Evolutionary conservation across 176 grass and related monocot genomes (phyloP), one percentile per base, ranked within the genome.

Genomic region (Oryza meridionalis): DNA sequence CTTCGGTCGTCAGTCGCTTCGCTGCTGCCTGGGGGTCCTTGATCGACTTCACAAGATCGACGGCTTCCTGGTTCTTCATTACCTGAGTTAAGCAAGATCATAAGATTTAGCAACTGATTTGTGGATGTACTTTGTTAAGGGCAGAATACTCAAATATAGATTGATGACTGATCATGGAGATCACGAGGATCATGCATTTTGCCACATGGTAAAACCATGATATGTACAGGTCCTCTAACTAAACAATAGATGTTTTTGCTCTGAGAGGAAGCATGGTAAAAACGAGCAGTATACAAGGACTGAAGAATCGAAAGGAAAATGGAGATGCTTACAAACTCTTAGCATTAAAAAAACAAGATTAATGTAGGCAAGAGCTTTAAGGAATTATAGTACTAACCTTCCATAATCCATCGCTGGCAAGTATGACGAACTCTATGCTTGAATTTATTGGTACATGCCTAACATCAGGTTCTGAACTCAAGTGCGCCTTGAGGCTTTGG

Each of bases 401-500:
- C 97, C 97, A 99, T 74, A 99, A 78, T 75, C 97, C 97, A 88
- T 99, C 97, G 58, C 97, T 99, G 68, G 97, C 97, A 77, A 99
- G 93, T 84, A 99, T 96, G 83, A 96, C 88, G 42, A 99, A 99
- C 68, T 99, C 91, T 64, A 96, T 94, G 27, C 45, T 77, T n/a
- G 93, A 81, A 70, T 86, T 69, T 86, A 99, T 89, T 11, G 90
- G 97, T 58, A 96, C 90, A 89, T 92, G 86, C 84, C 50, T 92
- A 72, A 99, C 72, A 79, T 94, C 97, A 82, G 97, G 97, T 64
- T 99, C 97, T 8, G 93, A 96, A 87, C 93, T 99, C 78, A 99
- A 90, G 84, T 99, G 97, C 10, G 97, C 94, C 90, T 94, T 90
- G 43, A 99, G 93, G 82, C 93, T 99, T 86, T 92, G 88, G 82